These are phyloP conservation scores for Phytophthora fragariaefolia DNA, from an alignment of 352 stramenopile species.

Conservation along the genomic window DNA sequence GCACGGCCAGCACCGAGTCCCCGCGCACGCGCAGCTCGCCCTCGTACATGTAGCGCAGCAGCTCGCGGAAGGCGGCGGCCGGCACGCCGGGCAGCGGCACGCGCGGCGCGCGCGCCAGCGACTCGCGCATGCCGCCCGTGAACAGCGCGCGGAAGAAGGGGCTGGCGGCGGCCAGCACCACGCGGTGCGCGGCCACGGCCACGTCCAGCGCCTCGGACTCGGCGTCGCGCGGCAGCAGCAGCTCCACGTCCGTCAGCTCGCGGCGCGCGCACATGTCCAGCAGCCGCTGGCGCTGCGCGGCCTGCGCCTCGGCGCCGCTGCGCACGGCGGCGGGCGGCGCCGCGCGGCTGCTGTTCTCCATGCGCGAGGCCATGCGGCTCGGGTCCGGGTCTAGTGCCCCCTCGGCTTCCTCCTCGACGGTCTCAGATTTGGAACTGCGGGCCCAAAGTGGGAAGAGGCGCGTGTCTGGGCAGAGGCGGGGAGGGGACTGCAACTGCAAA, in stretches of 20 bases:
- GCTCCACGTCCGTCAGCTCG: conserved; percentile 70
- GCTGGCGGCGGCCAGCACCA: conserved; percentile 67
- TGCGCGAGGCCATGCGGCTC: conserved; percentile 25
- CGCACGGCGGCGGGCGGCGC: conserved; percentile 17
- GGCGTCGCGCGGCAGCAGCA: conserved; percentile 56
- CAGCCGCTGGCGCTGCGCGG: conserved; percentile 53
- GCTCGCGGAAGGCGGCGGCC: conserved; percentile 46
- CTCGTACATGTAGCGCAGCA: conserved; percentile 77
- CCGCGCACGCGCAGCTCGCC: conserved; percentile 60
- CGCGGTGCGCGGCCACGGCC: conserved; percentile 57
- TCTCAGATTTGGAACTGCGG: conserved; percentile 21
- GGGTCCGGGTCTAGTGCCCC: background rate
- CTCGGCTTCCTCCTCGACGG: conserved; percentile 4
- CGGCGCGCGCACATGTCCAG: conserved; percentile 50
- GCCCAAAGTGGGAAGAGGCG: conserved; percentile 9
- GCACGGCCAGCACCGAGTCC: conserved; percentile 66
- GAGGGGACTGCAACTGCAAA: too few species aligned
- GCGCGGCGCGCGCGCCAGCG: conserved; percentile 21
- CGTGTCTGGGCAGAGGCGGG: too few species aligned
- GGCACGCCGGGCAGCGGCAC: conserved; percentile 69
- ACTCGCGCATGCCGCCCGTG: conserved; percentile 79
- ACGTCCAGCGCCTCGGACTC: background rate
- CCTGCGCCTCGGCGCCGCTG: conserved; percentile 21
- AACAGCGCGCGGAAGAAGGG: conserved; percentile 82
- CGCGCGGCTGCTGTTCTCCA: conserved; percentile 35